Evolutionary conservation across 768 basidiomycete genomes (phyloP), one percentile per base, ranked within the genome.

Genomic region (Fomitopsis serialis): DNA sequence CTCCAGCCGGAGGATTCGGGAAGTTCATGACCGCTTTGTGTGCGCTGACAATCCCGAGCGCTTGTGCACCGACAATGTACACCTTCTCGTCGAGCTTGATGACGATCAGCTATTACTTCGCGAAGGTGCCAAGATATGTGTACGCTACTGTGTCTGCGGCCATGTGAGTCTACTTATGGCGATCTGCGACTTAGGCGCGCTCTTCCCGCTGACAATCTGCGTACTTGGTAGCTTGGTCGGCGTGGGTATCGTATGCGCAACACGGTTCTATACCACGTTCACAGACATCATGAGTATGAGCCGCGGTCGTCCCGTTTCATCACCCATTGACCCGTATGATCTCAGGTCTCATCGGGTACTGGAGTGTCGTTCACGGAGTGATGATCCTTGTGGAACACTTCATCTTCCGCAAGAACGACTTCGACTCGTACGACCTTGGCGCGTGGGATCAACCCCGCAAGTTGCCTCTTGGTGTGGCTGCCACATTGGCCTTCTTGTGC

Each of bases 31-130:
- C 72, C 0, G 74, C 78, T 35, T 56, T 84, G 22, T 68, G 82
- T 43, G 79, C 81, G 22, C 66, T 84, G 48, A 76, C 72, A 47
- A 74, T 81, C 34, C 75, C 78, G 10, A 78, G 76, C 54, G 81
- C 81, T 45, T 76, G 78, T 36, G 79, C 79, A 1, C 81, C 81
- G 0, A 79, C 79, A 36, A 80, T 83, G 70, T 84, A 84, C 62
- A 75, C 76, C 12, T 78, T 75, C 60, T 70, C 72, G 19, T 74
- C 78, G 19, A 76, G 74, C 42, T 63, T 75, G 50, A 74, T 75
- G 74, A 63, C 72, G 10, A 56, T 74, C 15, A 59, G 65, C 6
- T 54, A 54, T 9, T 65, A 63, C 58, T 69, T 73, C 44, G 56
- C 63, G 32, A 54, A 63, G 34, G 65, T 78, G 19, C 78, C 78